phyloP scores from a whole-genome alignment of 192 early-diverging fungal genomes.

The Podila verticillata region DNA sequence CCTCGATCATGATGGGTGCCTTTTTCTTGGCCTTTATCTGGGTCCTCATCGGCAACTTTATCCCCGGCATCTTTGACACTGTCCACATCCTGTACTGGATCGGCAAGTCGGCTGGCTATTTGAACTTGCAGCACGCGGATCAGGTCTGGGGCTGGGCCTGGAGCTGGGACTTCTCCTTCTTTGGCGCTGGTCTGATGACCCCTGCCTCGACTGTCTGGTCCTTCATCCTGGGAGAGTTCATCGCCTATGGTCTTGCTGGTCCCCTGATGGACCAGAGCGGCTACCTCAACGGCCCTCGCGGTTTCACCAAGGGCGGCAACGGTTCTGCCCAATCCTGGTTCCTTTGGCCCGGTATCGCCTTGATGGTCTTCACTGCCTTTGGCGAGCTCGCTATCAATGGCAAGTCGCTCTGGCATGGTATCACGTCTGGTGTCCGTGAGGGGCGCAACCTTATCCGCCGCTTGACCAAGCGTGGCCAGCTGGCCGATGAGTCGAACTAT shows the following conservation, averaged over 20 bases:
- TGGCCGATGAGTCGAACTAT: constrained; percentile 24
- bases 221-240: constrained; percentile 63
- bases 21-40: constrained; percentile 59
- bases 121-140: constrained; percentile 55
- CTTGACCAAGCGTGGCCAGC: constrained; percentile 13
- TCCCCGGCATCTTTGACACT: constrained; percentile 48
- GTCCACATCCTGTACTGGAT: constrained; percentile 65
- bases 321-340: constrained; percentile 70
- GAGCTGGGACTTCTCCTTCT: constrained; percentile 63
- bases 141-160: constrained; percentile 59
- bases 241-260: constrained; percentile 67
- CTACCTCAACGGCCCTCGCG: constrained; percentile 27
- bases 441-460: constrained; percentile 35
- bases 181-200: constrained; percentile 76
- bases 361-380: constrained; percentile 73
- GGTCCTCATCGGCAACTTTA: constrained; percentile 58
- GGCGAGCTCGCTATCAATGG: constrained; percentile 66
- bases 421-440: constrained; percentile 47
- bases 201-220: constrained; percentile 62
- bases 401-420: constrained; percentile 57
- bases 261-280: constrained; percentile 60
- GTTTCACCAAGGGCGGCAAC: constrained; percentile 40
- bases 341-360: constrained; percentile 75
- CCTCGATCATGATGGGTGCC: constrained; percentile 56
- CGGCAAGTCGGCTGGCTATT: constrained; percentile 51